A percentile compares a stretch with the other conserved stretches of the same genome.
Evolutionary conservation across 768 basidiomycete species (phyloP).

Genomic region (Suillus weaverae): DNA sequence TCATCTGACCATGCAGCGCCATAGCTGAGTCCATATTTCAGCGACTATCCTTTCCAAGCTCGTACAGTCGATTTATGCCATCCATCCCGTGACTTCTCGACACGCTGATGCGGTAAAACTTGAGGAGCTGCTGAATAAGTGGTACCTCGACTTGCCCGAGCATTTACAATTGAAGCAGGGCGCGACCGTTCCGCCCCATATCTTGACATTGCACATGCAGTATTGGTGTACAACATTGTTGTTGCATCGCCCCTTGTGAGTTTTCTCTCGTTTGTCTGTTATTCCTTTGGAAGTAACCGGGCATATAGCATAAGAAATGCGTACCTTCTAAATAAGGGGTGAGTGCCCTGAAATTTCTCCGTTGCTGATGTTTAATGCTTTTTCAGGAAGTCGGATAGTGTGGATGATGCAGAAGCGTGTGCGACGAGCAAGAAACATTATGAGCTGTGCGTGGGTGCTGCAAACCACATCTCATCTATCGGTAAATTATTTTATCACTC

Average conservation of each 20-base stretch:
- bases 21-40: slow-evolving; percentile 29
- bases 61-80: slow-evolving; percentile 70
- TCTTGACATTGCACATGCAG: slow-evolving; percentile 79
- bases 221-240: slow-evolving; percentile 81
- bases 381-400: slow-evolving; percentile 37
- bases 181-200: slow-evolving; percentile 54
- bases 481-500: slow-evolving; percentile 37
- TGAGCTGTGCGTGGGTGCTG: slow-evolving; percentile 72
- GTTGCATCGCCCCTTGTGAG: slow-evolving; percentile 79
- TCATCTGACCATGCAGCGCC: neutral
- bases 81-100: slow-evolving; percentile 54
- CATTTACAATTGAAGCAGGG: slow-evolving; percentile 65
- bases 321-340: slow-evolving; percentile 38
- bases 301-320: slow-evolving; percentile 27
- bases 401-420: slow-evolving; percentile 54
- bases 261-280: slow-evolving; percentile 15
- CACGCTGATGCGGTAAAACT: slow-evolving; percentile 56
- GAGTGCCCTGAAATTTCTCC: slow-evolving; percentile 16
- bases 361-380: neutral
- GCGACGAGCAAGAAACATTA: slow-evolving; percentile 62
- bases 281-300: neutral
- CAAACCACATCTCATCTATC: slow-evolving; percentile 76
- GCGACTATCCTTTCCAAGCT: slow-evolving; percentile 70
- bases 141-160: slow-evolving; percentile 70
- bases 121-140: slow-evolving; percentile 67